Evolutionary conservation across 768 basidiomycete genomes (phyloP).

Genomic region (Cystoderma amianthinum): DNA sequence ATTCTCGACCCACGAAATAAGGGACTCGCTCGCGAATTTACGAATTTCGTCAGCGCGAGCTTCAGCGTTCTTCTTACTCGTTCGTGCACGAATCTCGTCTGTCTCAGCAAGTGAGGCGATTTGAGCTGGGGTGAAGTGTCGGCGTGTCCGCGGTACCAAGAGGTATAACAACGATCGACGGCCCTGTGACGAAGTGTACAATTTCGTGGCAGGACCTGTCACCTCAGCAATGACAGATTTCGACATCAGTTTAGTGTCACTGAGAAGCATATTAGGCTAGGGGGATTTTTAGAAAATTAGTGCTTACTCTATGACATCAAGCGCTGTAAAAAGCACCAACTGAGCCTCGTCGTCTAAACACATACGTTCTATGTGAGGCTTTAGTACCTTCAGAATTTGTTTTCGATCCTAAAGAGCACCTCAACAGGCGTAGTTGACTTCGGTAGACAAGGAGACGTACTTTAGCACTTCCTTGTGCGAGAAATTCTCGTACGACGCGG

Average conservation of each 20-base stretch:
- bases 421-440: background rate
- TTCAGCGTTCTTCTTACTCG: slow-evolving; percentile 76
- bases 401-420: slow-evolving; percentile 67
- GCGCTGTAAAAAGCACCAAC: slow-evolving; percentile 80
- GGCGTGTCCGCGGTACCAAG: slow-evolving; percentile 72
- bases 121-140: slow-evolving; percentile 84
- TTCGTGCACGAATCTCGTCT: slow-evolving; percentile 56
- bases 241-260: slow-evolving; percentile 84
- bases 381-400: slow-evolving; percentile 82
- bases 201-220: slow-evolving; percentile 44
- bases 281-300: background rate
- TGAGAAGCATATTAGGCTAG: slow-evolving; percentile 17
- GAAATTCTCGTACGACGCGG: slow-evolving; percentile 77
- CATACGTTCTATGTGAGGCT: slow-evolving; percentile 86
- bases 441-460: slow-evolving; percentile 21
- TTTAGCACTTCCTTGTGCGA: slow-evolving; percentile 80
- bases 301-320: slow-evolving; percentile 84
- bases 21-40: slow-evolving; percentile 62
- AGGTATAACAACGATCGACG: slow-evolving; percentile 80
- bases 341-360: slow-evolving; percentile 88
- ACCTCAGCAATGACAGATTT: slow-evolving; percentile 77
- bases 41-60: slow-evolving; percentile 66
- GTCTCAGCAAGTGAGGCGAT: slow-evolving; percentile 68
- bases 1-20: slow-evolving; percentile 65
- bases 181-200: slow-evolving; percentile 64